phyloP scores from a whole-genome alignment of 768 basidiomycete genomes.

The Tylopilus vinaceipallidus region DNA sequence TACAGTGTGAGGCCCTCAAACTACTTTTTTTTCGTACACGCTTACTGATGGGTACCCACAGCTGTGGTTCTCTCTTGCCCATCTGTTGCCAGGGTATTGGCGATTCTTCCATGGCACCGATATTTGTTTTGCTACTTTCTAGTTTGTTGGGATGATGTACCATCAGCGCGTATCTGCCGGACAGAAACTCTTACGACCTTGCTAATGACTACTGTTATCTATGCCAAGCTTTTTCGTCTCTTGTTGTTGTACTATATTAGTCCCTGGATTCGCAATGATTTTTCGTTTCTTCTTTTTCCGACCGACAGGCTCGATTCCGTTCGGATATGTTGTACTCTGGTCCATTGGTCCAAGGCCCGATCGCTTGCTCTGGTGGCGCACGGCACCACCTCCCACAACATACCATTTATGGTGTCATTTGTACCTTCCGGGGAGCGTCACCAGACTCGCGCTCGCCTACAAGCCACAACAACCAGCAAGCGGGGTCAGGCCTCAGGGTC shows the following conservation, averaged over 20 bases:
- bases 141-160: constrained; percentile 9
- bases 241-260: constrained; percentile 14
- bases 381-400: too few species aligned
- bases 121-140: constrained; percentile 8
- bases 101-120: constrained; percentile 21
- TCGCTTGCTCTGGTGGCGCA: too few species aligned
- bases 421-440: not conserved
- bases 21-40: not conserved
- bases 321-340: too few species aligned
- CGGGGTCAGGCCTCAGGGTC: not conserved
- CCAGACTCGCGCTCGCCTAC: not conserved
- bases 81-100: constrained; percentile 32
- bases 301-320: not conserved
- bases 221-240: not conserved
- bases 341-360: too few species aligned
- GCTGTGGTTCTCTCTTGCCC: constrained; percentile 34
- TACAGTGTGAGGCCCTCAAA: constrained; percentile 27
- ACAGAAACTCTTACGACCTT: not conserved
- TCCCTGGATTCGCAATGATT: not conserved
- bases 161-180: constrained; percentile 6
- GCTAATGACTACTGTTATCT: not conserved
- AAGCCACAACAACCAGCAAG: not conserved
- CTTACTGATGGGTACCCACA: constrained; percentile 4
- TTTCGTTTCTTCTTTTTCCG: not conserved
- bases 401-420: not conserved